These are phyloP conservation scores for Globisporangium nodosum DNA, from an alignment of 352 stramenopile genomes.

Conservation along the genomic window DNA sequence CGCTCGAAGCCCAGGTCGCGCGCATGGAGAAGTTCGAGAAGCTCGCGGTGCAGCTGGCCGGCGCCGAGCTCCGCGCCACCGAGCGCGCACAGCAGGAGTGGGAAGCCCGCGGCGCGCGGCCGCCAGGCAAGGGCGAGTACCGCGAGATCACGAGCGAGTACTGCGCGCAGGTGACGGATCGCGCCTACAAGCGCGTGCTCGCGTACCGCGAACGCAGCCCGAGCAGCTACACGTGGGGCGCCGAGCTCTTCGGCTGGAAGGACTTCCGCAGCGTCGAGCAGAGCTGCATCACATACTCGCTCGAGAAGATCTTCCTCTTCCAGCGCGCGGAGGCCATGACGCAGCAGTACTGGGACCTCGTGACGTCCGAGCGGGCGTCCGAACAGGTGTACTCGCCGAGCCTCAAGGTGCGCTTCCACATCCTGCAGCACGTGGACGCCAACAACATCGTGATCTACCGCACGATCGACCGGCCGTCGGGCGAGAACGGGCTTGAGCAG, in stretches of 20 bases:
- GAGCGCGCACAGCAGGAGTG: conserved; percentile 3
- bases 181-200: conserved; percentile 3
- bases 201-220: background rate
- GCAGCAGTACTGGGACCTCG: conserved; percentile 6
- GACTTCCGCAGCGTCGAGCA: conserved; percentile 5
- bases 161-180: conserved; percentile 7
- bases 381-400: conserved; percentile 12
- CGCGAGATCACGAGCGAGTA: conserved; percentile 4
- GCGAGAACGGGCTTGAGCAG: conserved; percentile 4
- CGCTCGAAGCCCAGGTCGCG: background rate
- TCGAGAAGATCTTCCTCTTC: conserved; percentile 15
- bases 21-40: background rate
- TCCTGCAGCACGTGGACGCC: conserved; percentile 12
- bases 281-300: conserved; percentile 6
- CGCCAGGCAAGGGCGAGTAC: background rate
- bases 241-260: conserved; percentile 15
- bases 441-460: conserved; percentile 15
- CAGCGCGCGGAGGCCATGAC: conserved; percentile 1
- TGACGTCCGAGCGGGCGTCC: background rate
- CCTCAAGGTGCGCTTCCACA: conserved; percentile 12
- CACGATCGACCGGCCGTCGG: conserved; percentile 8
- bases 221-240: conserved; percentile 7
- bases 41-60: conserved; percentile 1
- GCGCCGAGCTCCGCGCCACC: conserved; percentile 1
- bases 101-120: conserved; percentile 3